Evolutionary conservation across 495 filamentous ascomycete genomes (phyloP).

Genomic region (Aspergillus olivimuriae): DNA sequence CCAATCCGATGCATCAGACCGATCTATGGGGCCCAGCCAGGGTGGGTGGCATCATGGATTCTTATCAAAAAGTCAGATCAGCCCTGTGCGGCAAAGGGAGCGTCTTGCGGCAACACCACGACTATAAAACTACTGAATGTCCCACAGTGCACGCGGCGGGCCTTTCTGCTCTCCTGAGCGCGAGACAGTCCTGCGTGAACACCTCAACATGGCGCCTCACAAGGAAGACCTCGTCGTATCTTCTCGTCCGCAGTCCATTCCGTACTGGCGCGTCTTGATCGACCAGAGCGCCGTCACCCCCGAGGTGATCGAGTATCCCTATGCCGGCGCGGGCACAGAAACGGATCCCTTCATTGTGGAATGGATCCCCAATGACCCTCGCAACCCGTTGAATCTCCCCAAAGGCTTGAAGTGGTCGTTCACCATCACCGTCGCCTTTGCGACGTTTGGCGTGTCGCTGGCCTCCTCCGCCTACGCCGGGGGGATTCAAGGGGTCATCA

Average conservation of each 20-base stretch:
- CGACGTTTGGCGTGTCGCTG: constrained; percentile 65
- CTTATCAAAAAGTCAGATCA: too few species aligned
- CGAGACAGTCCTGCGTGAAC: too few species aligned
- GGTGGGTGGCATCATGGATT: too few species aligned
- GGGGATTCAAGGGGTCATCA: constrained; percentile 44
- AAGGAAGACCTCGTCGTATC: too few species aligned
- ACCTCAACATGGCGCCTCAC: too few species aligned
- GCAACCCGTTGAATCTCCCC: constrained; percentile 55
- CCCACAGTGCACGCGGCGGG: too few species aligned
- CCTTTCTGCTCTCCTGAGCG: too few species aligned
- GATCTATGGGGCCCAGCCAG: too few species aligned
- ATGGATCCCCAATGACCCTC: constrained; percentile 56
- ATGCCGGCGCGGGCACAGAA: constrained; percentile 56
- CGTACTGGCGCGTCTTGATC: constrained; percentile 22
- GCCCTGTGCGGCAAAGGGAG: too few species aligned
- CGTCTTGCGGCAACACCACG: too few species aligned
- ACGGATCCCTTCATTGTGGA: constrained; percentile 63
- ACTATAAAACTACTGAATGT: too few species aligned
- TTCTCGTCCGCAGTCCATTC: constrained; percentile 11
- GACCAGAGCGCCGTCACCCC: constrained; percentile 24
- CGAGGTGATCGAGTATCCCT: constrained; percentile 46
- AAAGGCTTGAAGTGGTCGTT: constrained; percentile 53
- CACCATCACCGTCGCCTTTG: constrained; percentile 52
- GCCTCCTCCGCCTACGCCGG: constrained; percentile 65
- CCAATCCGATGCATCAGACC: too few species aligned